Evolutionary conservation across 2,329 filamentous ascomycete species (phyloP), one percentile per base, ranked within the genome.

Genomic region (Xylariaceae sp.): DNA sequence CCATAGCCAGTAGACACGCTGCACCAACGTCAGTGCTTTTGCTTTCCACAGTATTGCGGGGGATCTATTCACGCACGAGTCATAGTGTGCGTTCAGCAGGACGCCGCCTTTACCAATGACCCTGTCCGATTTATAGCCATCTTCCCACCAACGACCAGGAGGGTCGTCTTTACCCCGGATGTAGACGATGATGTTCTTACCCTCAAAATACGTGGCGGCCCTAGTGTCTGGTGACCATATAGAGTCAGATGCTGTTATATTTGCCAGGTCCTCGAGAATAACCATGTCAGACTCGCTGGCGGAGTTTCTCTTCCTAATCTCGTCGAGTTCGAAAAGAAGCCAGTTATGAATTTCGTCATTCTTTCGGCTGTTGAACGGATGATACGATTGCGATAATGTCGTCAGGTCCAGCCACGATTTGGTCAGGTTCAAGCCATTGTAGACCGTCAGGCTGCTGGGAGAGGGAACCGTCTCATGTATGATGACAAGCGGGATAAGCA

Each of bases 31-130:
- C 47, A 68, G 66, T 32, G 11, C 50, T 31, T 2, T 9, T 32
- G 11, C 50, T 31, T 2, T 9, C 12, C 41, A 12, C 6, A 4
- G 39, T 12, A 3, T 6, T 44, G n/a, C 7, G 26, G 9, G 41
- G 6, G 7, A 26, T 11, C 5, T 67, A 19, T 27, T 40, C 4
- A 70, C 77, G 62, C 65, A 80, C 78, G 80, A 82, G 72, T 96
- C 94, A 67, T 94, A 96, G 68, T 97, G 94, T 19, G 92, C 91
- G 69, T 96, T 97, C 62, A 97, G 88, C 44, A 99, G 79, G 19
- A 96, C 90, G 34, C 91, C 89, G 19, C 88, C 87, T 57, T 83
- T 82, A 6, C 80, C 79, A 58, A 78, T 77, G 27, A 77, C 76
- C 57, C 73, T 71, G 59, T 74, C 74, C 54, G 73, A 71, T 42